Evolutionary conservation across 768 basidiomycete genomes (phyloP).

Genomic region (Lentinula sp.): DNA sequence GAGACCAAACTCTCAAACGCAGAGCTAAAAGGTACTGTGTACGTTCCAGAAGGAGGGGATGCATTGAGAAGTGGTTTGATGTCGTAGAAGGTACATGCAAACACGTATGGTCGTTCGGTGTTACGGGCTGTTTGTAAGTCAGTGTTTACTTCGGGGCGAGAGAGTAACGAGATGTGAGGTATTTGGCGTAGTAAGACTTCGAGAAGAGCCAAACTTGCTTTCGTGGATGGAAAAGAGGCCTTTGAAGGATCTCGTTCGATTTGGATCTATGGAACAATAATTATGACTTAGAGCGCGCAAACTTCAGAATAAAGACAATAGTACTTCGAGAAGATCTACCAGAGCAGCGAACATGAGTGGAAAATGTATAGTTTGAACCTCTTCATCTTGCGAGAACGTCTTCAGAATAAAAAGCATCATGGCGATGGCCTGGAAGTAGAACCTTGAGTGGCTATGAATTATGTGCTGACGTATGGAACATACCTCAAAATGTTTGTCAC

Average conservation of each 20-base stretch:
- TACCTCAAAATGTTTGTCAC: slow-evolving; percentile 43
- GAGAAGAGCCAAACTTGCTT: slow-evolving; percentile 40
- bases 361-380: slow-evolving; percentile 72
- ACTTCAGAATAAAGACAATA: background rate
- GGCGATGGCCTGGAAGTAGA: slow-evolving; percentile 45
- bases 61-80: slow-evolving; percentile 23
- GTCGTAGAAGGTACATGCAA: slow-evolving; percentile 60
- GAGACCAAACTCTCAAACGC: slow-evolving; percentile 49
- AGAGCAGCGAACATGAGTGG: slow-evolving; percentile 73
- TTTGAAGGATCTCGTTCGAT: slow-evolving; percentile 29
- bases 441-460: background rate
- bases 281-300: background rate
- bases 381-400: slow-evolving; percentile 84
- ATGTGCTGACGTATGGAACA: slow-evolving; percentile 6
- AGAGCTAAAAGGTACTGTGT: slow-evolving; percentile 46
- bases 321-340: slow-evolving; percentile 59
- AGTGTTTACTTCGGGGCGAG: slow-evolving; percentile 41
- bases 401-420: slow-evolving; percentile 70
- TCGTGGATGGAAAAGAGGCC: slow-evolving; percentile 27
- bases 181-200: slow-evolving; percentile 49
- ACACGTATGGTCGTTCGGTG: slow-evolving; percentile 39
- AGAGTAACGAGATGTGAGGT: slow-evolving; percentile 41
- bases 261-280: slow-evolving; percentile 21
- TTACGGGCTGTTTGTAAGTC: slow-evolving; percentile 23
- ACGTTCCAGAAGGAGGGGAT: slow-evolving; percentile 17